These are phyloP conservation scores for Tylopilus orsonianus DNA, from an alignment of 1,284 basidiomycete genomes.

Conservation along the genomic window DNA sequence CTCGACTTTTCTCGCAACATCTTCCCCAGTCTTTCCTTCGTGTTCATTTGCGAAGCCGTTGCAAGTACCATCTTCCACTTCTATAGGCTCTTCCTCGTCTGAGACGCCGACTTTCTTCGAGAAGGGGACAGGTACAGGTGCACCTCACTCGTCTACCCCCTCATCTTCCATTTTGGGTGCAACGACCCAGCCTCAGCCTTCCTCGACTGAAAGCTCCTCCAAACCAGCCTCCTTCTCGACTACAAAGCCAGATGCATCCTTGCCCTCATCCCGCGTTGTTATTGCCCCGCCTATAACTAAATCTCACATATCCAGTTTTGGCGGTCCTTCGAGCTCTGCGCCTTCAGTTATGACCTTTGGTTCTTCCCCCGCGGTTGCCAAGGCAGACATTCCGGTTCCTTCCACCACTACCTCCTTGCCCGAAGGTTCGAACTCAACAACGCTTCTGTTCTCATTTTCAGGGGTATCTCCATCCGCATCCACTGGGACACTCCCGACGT, in stretches of 20 bases:
- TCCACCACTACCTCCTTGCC: slow-evolving; percentile 5
- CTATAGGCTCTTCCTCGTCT: slow-evolving; percentile 17
- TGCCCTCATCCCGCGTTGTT: background rate
- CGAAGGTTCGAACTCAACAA: slow-evolving; percentile 19
- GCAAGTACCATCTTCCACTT: slow-evolving; percentile 12
- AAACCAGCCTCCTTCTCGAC: slow-evolving; percentile 22
- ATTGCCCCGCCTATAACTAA: slow-evolving; percentile 10
- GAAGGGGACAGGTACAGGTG: slow-evolving; percentile 11
- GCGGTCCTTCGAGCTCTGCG: slow-evolving; percentile 1
- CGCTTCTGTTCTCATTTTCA: slow-evolving; percentile 23
- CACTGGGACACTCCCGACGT: slow-evolving; percentile 1
- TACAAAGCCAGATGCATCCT: slow-evolving; percentile 13
- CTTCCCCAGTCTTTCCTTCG: slow-evolving; percentile 6
- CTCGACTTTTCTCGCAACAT: background rate
- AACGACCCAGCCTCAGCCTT: slow-evolving; percentile 10
- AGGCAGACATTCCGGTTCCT: slow-evolving; percentile 7
- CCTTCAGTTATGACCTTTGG: slow-evolving; percentile 31
- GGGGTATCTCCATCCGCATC: slow-evolving; percentile 14
- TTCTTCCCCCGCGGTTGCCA: slow-evolving; percentile 9
- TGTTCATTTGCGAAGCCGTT: slow-evolving; percentile 21
- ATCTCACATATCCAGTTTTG: slow-evolving; percentile 7
- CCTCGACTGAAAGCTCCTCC: slow-evolving; percentile 5
- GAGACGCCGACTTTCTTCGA: slow-evolving; percentile 27
- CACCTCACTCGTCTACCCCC: slow-evolving; percentile 1
- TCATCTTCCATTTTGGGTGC: slow-evolving; percentile 6